These are phyloP conservation scores for Lentinula sp. DNA, from an alignment of 768 basidiomycete species.

Conservation along the genomic window DNA sequence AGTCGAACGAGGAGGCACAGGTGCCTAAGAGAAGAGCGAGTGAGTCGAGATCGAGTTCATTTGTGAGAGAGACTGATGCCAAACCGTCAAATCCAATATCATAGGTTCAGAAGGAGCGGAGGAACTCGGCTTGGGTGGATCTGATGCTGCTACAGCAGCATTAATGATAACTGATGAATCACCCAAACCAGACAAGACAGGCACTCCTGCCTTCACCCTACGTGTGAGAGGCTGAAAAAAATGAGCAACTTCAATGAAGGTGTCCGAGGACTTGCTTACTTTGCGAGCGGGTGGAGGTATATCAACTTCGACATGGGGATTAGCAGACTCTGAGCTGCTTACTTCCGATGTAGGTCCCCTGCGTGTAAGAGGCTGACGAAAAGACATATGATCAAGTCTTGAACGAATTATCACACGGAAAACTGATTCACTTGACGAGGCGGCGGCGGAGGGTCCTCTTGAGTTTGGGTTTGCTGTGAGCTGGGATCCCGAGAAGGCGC, in stretches of 20 bases:
- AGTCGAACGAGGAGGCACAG: conserved; percentile 31
- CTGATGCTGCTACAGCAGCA: conserved; percentile 17
- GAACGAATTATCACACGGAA: too few species aligned
- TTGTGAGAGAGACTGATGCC: background rate
- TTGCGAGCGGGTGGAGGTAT: conserved; percentile 21
- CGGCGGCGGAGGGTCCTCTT: background rate
- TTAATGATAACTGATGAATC: conserved; percentile 35
- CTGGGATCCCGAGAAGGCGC: background rate
- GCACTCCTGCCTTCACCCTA: conserved; percentile 29
- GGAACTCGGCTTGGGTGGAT: conserved; percentile 13
- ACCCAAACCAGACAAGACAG: conserved; percentile 36
- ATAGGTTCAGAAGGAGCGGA: conserved; percentile 7
- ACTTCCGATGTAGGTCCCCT: background rate
- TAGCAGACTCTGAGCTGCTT: background rate
- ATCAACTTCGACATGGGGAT: background rate
- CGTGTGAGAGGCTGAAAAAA: conserved; percentile 33
- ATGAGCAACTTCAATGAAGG: background rate
- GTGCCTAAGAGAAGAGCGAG: conserved; percentile 23
- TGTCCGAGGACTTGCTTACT: conserved; percentile 14
- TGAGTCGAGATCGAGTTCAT: background rate
- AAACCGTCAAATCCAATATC: background rate
- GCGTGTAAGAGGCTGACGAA: background rate
- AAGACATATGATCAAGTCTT: background rate
- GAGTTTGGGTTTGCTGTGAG: background rate
- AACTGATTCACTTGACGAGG: background rate